These are phyloP conservation scores for Geranium incanum DNA, from an alignment of 441 rosid species.

Conservation along the genomic window DNA sequence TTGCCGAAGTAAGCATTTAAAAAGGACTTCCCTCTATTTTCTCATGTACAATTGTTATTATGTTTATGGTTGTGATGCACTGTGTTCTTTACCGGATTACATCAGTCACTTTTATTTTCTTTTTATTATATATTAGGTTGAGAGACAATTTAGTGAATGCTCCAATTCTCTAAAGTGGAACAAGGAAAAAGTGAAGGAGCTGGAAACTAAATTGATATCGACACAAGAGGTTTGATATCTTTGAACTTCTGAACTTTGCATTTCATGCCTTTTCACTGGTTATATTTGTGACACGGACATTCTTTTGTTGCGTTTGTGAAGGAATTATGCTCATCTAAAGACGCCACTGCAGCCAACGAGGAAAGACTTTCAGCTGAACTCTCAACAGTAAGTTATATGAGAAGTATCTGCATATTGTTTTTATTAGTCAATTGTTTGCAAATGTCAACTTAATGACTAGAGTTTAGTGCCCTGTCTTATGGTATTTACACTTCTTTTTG, in stretches of 20 bases:
- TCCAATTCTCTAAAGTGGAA: slow-evolving; percentile 65
- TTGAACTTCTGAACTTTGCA: background rate
- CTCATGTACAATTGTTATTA: too few species aligned
- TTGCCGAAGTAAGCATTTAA: slow-evolving; percentile 47
- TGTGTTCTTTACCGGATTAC: too few species aligned
- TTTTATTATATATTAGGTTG: too few species aligned
- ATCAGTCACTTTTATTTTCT: too few species aligned
- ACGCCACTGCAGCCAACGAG: slow-evolving; percentile 60
- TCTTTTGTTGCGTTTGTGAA: slow-evolving; percentile 25
- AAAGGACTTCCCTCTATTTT: too few species aligned
- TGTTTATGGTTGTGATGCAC: background rate
- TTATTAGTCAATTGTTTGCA: background rate
- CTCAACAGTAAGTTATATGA: slow-evolving; percentile 53
- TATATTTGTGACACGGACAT: slow-evolving; percentile 15
- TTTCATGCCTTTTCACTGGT: slow-evolving; percentile 15
- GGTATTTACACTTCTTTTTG: slow-evolving; percentile 7
- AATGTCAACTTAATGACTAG: background rate
- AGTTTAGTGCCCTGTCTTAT: too few species aligned
- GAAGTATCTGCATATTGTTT: background rate
- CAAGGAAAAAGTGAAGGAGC: slow-evolving; percentile 69
- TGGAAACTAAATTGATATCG: slow-evolving; percentile 46
- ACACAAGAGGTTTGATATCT: slow-evolving; percentile 51
- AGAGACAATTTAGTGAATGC: slow-evolving; percentile 50
- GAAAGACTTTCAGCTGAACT: slow-evolving; percentile 66
- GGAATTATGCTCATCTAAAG: slow-evolving; percentile 70